Conservation (phyloP, 768 basidiomycete species). For the Russula emetica region DNA sequence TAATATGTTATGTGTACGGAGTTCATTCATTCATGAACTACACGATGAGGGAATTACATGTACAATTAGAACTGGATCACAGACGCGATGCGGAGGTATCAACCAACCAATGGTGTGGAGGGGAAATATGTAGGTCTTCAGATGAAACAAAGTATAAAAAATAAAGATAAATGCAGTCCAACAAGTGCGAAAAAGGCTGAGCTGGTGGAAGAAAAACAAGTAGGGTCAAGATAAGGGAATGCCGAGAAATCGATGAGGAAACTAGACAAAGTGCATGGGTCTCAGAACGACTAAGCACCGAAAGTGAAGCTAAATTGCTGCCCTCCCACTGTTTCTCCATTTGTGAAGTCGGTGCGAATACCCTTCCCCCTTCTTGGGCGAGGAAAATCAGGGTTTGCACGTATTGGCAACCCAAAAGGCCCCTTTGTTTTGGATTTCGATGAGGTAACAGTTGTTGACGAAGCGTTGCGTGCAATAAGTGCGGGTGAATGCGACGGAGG, state of each 20-base stretch:
- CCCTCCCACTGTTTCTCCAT: neutral
- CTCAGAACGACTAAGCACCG: neutral
- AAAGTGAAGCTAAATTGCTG: slow-evolving; percentile 9
- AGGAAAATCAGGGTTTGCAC: neutral
- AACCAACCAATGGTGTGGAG: neutral
- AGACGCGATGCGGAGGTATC: too few species aligned
- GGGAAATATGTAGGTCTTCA: neutral
- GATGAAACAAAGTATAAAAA: neutral
- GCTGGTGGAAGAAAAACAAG: neutral
- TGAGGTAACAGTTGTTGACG: neutral
- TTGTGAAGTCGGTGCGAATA: neutral
- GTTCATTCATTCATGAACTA: neutral
- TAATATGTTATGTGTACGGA: neutral
- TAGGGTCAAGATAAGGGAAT: neutral
- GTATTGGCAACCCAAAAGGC: neutral
- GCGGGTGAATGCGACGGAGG: neutral
- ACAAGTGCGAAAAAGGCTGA: neutral
- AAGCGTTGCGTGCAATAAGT: neutral
- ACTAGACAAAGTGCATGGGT: neutral
- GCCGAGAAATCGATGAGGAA: neutral
- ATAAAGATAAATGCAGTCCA: neutral
- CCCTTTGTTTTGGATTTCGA: neutral
- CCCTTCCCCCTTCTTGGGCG: neutral
- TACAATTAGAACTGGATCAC: neutral
- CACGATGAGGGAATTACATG: neutral